Percentiles rank a stretch among this genome's conserved stretches.
phyloP scores from a whole-genome alignment of 2,329 filamentous ascomycete genomes.

The Domatiomyces globalis region DNA sequence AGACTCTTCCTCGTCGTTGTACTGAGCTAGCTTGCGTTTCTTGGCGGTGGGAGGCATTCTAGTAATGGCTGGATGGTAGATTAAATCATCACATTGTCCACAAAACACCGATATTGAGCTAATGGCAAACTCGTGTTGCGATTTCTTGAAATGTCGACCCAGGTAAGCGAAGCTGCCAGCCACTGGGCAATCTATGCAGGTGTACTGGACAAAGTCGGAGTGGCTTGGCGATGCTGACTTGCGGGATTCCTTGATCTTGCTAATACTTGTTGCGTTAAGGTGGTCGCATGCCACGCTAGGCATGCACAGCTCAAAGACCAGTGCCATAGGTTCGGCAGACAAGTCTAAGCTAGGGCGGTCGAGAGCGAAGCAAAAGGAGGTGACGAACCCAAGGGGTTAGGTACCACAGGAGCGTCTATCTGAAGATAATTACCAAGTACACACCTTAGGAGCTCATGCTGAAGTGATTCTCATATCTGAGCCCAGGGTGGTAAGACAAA shows the following conservation, averaged over 20 bases:
- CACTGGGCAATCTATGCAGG: conserved; percentile 12
- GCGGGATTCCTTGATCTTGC: conserved; percentile 11
- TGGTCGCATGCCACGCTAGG: conserved; percentile 12
- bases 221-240: conserved; percentile 3
- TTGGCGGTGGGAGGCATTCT: conserved; percentile 10
- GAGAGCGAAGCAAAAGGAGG: not conserved
- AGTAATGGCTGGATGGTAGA: conserved; percentile 14
- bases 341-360: not conserved
- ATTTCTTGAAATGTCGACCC: conserved; percentile 14
- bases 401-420: not conserved
- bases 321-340: not conserved
- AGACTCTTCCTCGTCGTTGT: conserved; percentile 46
- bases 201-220: conserved; percentile 15
- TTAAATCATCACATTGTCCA: conserved; percentile 14
- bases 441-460: not conserved
- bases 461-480: not conserved
- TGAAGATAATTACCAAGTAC: not conserved
- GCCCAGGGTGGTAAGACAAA: not conserved
- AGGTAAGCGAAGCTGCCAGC: conserved; percentile 11
- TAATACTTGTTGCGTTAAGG: conserved; percentile 9
- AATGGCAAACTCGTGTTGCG: conserved; percentile 15
- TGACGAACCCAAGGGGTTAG: not conserved
- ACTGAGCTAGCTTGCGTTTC: conserved; percentile 26
- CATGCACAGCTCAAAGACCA: not conserved
- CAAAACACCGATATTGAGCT: conserved; percentile 14